Base-by-base conservation (phyloP, 1,284 basidiomycete species). In the Cystobasidium pallidum region DNA sequence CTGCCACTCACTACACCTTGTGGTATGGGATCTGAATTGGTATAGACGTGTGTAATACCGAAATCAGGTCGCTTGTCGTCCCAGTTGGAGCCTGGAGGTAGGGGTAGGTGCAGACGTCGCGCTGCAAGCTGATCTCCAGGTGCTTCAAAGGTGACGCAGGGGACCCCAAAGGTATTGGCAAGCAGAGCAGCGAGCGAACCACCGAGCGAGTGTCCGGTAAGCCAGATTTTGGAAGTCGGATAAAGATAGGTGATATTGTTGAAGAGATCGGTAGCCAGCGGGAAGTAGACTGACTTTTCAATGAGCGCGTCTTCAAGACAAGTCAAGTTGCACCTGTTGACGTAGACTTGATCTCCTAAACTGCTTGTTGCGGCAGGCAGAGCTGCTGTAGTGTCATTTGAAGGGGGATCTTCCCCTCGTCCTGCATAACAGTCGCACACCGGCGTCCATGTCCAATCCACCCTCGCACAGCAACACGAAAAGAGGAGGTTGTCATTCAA, bases 401-500 rank as follows among this genome's bases (percentile, higher is more conserved):
- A 32, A 36, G 65, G 47, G 11, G 62, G 62, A 47, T 64, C 62
- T 52, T 70, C 89, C 85, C 88, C 89, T 1, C 88, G 87, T 28
- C 90, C 88, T 1, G 88, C 84, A 81, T 91, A 91, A 81, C 95
- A 99, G 73, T 88, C 91, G 81, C 96, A 99, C 4, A 98, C 95
- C 0, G 93, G 87, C 51, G 89, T 88, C 95, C 95, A 99, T 4
- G 91, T 89, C 88, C 92, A 96, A 79, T 92, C 92, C 28, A 99
- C 87, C 21, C 88, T 85, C 0, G 96, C 96, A 81, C 95, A 99
- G 82, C 95, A 99, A 82, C 95, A 99, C 66, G 93, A 97, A 82
- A 98, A 99, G 67, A 98, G 83, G n/a, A 99, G 81, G 77, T 98
- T 98, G 81, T 97, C 94, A 81, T 97, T 98, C 63, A 90, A 81